Percentiles rank a stretch among this genome's conserved stretches.
Conservation (phyloP, 176 grass and related monocot species). For the Phragmites australis region DNA sequence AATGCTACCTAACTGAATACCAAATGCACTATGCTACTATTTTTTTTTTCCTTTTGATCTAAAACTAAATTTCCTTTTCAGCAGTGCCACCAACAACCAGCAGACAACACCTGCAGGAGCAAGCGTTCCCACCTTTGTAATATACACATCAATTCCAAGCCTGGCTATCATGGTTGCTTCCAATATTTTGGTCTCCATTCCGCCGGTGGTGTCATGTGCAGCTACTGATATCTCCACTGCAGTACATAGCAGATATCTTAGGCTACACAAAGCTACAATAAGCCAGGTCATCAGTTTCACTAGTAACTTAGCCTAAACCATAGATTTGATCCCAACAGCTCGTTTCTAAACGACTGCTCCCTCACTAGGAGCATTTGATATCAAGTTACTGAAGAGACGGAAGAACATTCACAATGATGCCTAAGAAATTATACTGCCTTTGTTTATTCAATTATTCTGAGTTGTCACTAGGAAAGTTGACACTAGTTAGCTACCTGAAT, state of each 20-base stretch:
- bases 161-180: slow-evolving; percentile 86
- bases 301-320: not conserved
- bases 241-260: slow-evolving; percentile 31
- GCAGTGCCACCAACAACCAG: too few species aligned
- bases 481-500: slow-evolving; percentile 23
- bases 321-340: not conserved
- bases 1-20: too few species aligned
- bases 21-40: too few species aligned
- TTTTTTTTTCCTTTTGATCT: too few species aligned
- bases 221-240: slow-evolving; percentile 87
- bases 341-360: not conserved
- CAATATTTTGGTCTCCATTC: slow-evolving; percentile 91
- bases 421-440: not conserved
- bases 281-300: slow-evolving; percentile 1
- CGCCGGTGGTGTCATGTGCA: slow-evolving; percentile 88
- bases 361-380: not conserved
- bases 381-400: not conserved
- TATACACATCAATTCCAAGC: slow-evolving; percentile 88
- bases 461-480: not conserved
- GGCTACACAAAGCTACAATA: slow-evolving; percentile 26
- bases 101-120: too few species aligned
- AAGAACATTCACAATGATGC: not conserved
- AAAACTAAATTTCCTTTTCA: too few species aligned
- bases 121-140: slow-evolving; percentile 63
- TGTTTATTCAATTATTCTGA: not conserved